Evolutionary conservation across 768 basidiomycete genomes (phyloP), one percentile per base, ranked within the genome.

Genomic region (Lentinula lateritia): DNA sequence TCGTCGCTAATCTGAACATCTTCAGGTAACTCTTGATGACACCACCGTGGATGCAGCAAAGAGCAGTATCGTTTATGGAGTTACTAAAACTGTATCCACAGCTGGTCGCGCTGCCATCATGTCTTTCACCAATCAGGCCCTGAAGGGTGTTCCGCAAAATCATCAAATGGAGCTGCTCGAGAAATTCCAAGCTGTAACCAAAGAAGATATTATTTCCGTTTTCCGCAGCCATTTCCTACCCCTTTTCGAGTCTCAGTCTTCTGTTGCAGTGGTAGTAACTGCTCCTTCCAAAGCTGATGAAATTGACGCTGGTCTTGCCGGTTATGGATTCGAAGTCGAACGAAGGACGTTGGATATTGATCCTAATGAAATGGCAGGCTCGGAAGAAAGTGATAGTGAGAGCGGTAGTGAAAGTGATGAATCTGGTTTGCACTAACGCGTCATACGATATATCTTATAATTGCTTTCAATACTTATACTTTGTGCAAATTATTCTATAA

Each of bases 11-110:
- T 53, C 36, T 57, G 7, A 12, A 7, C 32, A 6, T 38, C 41
- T 45, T 58, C 62, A 98, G 95, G 85, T 96, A 66, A 80, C 82
- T 43, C 76, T 99, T 8, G 90, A 93, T 42, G 82, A 87, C 58
- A 88, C 90, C 0, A 85, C 86, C 8, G 75, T 98, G 41, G 95
- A 98, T 66, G 90, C 92, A 0, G 93, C 95, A 5, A 94, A 96
- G 78, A 95, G 92, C 65, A 90, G 86, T 52, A 88, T 97, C 64
- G 95, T 97, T 4, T 98, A 87, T 68, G 80, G 80, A 7, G 89
- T 95, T 9, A 85, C 95, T 0, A 85, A 86, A 68, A 80, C 82
- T 50, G 90, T 96, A 20, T 89, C 94, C 18, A 96, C 93, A 3
- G 85, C 92, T 34, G 83, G 85, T n/a, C 83, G 89, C 66, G 96